Evolutionary conservation across 345 rosid genomes (phyloP).

Genomic region (Eucalyptus erythrocorys): DNA sequence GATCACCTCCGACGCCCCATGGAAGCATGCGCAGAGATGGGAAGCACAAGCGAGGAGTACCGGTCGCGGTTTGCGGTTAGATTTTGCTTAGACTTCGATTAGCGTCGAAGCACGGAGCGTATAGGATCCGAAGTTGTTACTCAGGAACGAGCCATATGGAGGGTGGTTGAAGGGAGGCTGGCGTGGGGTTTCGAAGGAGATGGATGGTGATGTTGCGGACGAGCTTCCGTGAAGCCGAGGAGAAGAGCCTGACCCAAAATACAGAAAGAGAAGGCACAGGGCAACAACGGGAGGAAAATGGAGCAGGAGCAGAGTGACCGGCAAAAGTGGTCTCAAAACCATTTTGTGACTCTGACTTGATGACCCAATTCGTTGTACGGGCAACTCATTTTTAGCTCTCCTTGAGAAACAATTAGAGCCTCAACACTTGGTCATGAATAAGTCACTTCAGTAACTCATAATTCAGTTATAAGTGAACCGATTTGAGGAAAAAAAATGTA

Average conservation of each 20-base stretch:
- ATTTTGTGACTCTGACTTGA: background rate
- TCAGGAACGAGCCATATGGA: constrained; percentile 66
- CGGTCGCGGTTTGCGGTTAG: constrained; percentile 38
- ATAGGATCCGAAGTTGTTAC: constrained; percentile 47
- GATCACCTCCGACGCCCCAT: constrained; percentile 66
- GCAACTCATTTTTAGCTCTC: background rate
- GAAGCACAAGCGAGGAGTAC: constrained; percentile 49
- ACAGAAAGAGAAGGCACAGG: background rate
- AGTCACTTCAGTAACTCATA: background rate
- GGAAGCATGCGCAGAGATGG: constrained; percentile 96
- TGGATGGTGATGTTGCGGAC: background rate
- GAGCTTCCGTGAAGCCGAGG: background rate
- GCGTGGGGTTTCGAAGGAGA: background rate
- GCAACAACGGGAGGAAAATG: background rate
- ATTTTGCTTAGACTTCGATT: constrained; percentile 50
- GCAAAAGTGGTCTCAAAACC: background rate
- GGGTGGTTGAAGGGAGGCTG: constrained; percentile 12
- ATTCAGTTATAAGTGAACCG: background rate
- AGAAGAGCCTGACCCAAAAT: background rate
- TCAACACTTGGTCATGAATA: background rate
- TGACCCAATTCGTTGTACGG: background rate
- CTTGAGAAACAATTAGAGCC: background rate
- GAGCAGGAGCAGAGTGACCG: background rate
- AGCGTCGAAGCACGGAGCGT: constrained; percentile 42
- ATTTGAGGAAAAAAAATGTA: background rate